Evolutionary conservation across 345 rosid genomes (phyloP), one percentile per base, ranked within the genome.

Genomic region (Arabis alpina): DNA sequence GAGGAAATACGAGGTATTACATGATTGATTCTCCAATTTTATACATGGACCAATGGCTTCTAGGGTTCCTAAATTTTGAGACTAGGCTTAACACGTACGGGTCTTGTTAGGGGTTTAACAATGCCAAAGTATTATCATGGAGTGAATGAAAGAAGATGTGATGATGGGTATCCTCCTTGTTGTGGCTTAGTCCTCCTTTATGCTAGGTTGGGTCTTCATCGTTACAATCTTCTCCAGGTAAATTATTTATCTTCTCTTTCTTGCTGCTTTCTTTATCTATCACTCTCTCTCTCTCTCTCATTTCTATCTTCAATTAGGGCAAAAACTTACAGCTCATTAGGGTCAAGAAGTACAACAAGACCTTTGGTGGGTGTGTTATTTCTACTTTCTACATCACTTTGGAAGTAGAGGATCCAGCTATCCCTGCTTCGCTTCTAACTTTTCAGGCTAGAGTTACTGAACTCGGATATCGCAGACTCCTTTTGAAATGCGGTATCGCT

Each of bases 191-290:
- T 36, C 43, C 2, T 10, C 28, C 43, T 34, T 5, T 55, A 34
- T 55, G 61, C 61, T 36, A 10, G 6, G n/a, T 15, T 55, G 27
- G 24, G 43, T 1, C 61, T 55, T 15, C 61, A 55, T 55, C 61
- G 43, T 36, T 55, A 34, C 61, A 55, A 55, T 45, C 34, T 55
- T 5, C 43, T 16, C 39, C 39, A 36, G 39, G 39, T 36, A 36
- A 8, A 36, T 7, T 36, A 36, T 36, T 36, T 36, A 36, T 36
- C 39, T 36, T 36, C 9, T 36, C 39, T 36, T 36, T 7, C 2
- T 36, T 32, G 36, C 36, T 32, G 36, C 36, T 32, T 32, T 32
- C 5, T 6, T 36, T 32, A 4, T 32, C 4, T 32, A 5, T 32
- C 2, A 32, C 5, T 36, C 39, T 36, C 9, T 36, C 39, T n/a